These are phyloP conservation scores for Pythium vanterpoolii DNA, from an alignment of 352 stramenopile genomes.

Conservation along the genomic window DNA sequence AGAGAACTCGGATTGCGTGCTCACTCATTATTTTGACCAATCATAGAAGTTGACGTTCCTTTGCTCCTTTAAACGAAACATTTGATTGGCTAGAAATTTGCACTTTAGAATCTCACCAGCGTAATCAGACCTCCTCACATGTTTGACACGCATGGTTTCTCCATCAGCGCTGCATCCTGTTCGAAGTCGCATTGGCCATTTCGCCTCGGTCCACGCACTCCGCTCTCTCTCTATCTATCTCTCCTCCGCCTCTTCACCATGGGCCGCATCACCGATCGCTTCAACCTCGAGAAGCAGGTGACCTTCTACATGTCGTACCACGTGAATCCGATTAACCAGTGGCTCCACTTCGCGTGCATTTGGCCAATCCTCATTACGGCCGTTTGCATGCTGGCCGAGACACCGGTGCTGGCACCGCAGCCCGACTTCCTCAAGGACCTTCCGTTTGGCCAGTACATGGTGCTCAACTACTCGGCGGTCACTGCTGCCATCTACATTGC, in stretches of 20 bases:
- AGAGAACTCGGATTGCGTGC: too few species aligned
- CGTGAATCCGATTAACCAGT: conserved; percentile 53
- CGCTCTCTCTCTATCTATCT: background rate
- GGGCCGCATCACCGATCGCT: conserved; percentile 38
- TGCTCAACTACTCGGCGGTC: conserved; percentile 61
- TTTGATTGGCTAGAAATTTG: conserved; percentile 8
- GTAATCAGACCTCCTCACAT: background rate
- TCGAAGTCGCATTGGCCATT: too few species aligned
- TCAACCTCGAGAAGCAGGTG: conserved; percentile 58
- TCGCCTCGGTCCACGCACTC: background rate
- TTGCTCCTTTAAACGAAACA: too few species aligned
- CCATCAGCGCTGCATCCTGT: too few species aligned
- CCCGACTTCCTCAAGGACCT: conserved; percentile 26
- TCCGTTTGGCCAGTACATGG: conserved; percentile 46
- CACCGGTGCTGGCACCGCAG: conserved; percentile 20
- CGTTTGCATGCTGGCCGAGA: conserved; percentile 38
- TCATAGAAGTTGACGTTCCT: too few species aligned
- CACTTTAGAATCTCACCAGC: too few species aligned
- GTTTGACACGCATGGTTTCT: background rate
- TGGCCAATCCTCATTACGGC: conserved; percentile 58
- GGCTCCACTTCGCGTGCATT: conserved; percentile 62
- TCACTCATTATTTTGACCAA: background rate
- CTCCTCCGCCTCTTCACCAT: conserved; percentile 13
- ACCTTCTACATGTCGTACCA: conserved; percentile 71
- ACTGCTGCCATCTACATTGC: conserved; percentile 57